Evolutionary conservation across 306 rosid species (phyloP).

Genomic region (Phaseolus lunatus): DNA sequence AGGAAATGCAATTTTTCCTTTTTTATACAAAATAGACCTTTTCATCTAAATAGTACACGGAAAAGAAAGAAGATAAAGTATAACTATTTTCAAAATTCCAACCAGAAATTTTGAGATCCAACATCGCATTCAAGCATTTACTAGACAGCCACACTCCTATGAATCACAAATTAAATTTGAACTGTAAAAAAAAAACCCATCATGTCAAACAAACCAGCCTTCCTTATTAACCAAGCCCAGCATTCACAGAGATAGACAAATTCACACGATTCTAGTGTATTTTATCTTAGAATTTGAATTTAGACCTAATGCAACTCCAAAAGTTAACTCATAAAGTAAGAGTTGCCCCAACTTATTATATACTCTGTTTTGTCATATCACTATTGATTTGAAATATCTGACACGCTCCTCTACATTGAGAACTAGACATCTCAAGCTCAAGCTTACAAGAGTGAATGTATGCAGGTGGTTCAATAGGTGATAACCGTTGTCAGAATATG

Average conservation of each 20-base stretch:
- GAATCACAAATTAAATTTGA: too few species aligned
- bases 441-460: background rate
- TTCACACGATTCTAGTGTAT: background rate
- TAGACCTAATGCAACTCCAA: background rate
- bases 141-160: background rate
- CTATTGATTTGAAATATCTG: too few species aligned
- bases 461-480: background rate
- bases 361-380: too few species aligned
- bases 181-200: too few species aligned
- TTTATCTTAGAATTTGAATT: too few species aligned
- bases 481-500: background rate
- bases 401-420: background rate
- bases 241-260: constrained; percentile 6
- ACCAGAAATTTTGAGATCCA: too few species aligned
- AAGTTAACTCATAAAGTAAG: too few species aligned
- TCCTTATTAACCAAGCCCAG: too few species aligned
- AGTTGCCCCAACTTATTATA: background rate
- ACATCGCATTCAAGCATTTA: background rate
- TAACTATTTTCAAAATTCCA: background rate
- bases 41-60: background rate
- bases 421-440: background rate
- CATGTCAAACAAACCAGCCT: too few species aligned
- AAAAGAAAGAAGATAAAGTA: background rate
- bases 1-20: background rate
- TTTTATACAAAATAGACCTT: background rate